Base-by-base conservation (phyloP, 2,329 filamentous ascomycete species). In the Chaetomiaceae sp. region DNA sequence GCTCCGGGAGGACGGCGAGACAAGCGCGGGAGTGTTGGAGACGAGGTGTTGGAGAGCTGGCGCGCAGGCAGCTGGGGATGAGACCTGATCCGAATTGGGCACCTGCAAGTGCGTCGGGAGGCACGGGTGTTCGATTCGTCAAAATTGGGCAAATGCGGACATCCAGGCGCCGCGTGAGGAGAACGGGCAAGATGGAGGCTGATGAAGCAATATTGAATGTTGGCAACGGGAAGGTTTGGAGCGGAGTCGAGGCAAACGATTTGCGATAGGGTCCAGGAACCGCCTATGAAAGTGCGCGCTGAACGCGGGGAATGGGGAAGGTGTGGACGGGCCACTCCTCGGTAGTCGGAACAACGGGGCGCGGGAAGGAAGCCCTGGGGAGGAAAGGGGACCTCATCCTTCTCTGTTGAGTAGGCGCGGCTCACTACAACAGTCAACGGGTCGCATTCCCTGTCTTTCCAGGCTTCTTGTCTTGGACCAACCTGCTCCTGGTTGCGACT, bases 61-160 rank as follows among this genome's bases (percentile, higher is more conserved):
- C n/a, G n/a, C n/a, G n/a, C n/a, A n/a, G n/a, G n/a, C n/a, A n/a
- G n/a, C n/a, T 11, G 3, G 12, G 7, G 7, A 32, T 24, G 9
- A 6, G 22, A 24, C 5, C 6, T 9, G 18, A n/a, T 17, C 6
- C 2, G 14, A 38, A 24, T 32, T 47, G 41, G 44, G 44, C 38
- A 24, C n/a, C 19, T 37, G 44, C 32, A 27, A 22, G 15, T 30
- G n/a, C 18, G 9, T 26, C 26, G 32, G 38, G 34, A n/a, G 20
- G 14, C 4, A 12, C 14, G 10, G 14, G 33, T 47, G 32, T 41
- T n/a, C 42, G 40, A 35, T 49, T 40, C 15, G 41, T 49, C 44
- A 33, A 35, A 46, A 45, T 54, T 53, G 53, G 56, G 47, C 51
- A 54, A 57, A 52, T 50, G 48, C 46, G 48, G 42, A 47, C 22